These are phyloP conservation scores for Tilletia indica DNA, from an alignment of 1,284 basidiomycete genomes.

Conservation along the genomic window DNA sequence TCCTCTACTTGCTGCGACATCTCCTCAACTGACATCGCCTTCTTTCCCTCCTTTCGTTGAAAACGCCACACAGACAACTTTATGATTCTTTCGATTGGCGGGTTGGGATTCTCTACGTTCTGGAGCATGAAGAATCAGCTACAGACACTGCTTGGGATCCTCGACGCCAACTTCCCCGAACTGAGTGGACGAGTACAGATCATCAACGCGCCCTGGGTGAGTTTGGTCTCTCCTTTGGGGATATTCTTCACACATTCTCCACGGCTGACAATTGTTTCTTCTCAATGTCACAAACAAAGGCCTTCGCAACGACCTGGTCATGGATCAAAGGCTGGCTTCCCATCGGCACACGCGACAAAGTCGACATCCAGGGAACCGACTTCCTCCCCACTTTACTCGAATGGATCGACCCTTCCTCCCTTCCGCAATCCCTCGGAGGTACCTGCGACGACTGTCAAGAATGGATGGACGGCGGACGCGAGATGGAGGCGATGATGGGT, in stretches of 20 bases:
- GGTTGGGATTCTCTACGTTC: conserved; percentile 46
- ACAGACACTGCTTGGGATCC: conserved; percentile 42
- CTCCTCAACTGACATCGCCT: background rate
- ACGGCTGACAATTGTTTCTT: background rate
- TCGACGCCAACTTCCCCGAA: conserved; percentile 54
- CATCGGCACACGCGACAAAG: conserved; percentile 46
- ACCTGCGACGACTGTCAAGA: conserved; percentile 27
- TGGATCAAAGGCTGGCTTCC: conserved; percentile 54
- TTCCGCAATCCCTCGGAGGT: conserved; percentile 47
- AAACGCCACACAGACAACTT: conserved; percentile 34
- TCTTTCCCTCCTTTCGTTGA: background rate
- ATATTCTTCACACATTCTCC: conserved; percentile 45
- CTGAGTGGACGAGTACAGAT: conserved; percentile 51
- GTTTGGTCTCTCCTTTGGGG: background rate
- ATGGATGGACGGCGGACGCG: conserved; percentile 13
- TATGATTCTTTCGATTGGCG: conserved; percentile 52
- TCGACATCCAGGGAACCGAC: conserved; percentile 47
- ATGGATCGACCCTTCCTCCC: conserved; percentile 37
- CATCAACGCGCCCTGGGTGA: conserved; percentile 37
- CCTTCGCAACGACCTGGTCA: conserved; percentile 40
- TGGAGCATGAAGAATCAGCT: conserved; percentile 50
- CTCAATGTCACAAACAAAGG: background rate
- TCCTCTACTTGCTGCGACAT: background rate
- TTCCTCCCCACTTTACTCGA: conserved; percentile 35
- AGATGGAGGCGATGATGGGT: conserved; percentile 7